Evolutionary conservation across 176 grass and related monocot genomes (phyloP), one percentile per base, ranked within the genome.

Genomic region (Eleusine coracana): DNA sequence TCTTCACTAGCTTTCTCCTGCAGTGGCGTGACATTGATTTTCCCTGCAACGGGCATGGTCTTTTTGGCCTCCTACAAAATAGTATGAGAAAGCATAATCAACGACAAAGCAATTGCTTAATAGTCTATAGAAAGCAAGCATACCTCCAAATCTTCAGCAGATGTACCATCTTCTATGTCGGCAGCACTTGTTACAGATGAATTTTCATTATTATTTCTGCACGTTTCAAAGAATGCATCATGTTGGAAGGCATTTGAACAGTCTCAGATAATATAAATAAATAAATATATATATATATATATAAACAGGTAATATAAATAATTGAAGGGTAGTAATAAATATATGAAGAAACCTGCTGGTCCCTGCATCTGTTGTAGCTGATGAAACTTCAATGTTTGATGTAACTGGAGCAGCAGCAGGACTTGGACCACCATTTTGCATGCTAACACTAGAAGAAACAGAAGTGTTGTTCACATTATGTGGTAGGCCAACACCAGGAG

Each of bases 1-100:
- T 95, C 93, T 82, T 98, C 93, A 76, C 75, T 78, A 73, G 85
- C 56, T 91, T 93, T 98, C 34, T 98, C 96, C 83, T 98, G 91
- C 45, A 88, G 27, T 37, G 87, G 91, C 42, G 69, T 93, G 66
- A 80, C 69, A 92, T 90, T 95, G 46, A 88, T 84, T 87, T 88
- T 98, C 64, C 87, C 89, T 74, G 80, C 69, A 77, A 84, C 29
- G 15, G 87, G 82, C 89, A 95, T 98, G 15, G 73, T 76, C 68
- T 87, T 91, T 85, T 98, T 93, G n/a, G 87, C 91, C 81, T 96
- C 91, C 96, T 96, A 79, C 8, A 86, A 60, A 40, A 56, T 36
- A 85, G 67, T 55, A 82, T 40, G 41, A 38, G 42, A 15, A 73
- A 70, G 51, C 0, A 18, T 50, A 50, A 67, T 90, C 55, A 82